phyloP scores from a whole-genome alignment of 2,329 filamentous ascomycete genomes.

The Colletotrichum orbiculare region DNA sequence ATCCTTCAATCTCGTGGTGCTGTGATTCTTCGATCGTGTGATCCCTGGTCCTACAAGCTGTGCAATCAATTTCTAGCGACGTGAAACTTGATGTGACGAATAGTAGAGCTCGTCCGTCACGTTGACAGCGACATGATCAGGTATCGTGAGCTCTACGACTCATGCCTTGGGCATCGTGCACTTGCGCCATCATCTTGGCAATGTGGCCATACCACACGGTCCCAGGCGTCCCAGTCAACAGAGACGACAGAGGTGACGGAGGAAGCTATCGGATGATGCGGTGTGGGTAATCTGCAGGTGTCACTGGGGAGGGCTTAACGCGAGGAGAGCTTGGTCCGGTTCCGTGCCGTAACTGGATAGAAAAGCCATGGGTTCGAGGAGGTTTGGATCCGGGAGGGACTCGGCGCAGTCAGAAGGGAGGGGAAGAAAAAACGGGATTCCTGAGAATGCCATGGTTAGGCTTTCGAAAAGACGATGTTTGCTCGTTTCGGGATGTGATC shows the following conservation, averaged over 20 bases:
- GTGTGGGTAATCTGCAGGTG: slow-evolving; percentile 19
- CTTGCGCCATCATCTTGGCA: too few relatives aligned
- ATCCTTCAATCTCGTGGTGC: too few relatives aligned
- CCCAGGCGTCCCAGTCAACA: too few relatives aligned
- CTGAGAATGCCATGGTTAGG: slow-evolving; percentile 27
- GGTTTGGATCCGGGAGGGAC: background rate
- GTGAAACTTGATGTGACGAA: too few relatives aligned
- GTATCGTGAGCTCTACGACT: too few relatives aligned
- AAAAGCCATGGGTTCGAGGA: background rate
- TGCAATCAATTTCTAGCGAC: too few relatives aligned
- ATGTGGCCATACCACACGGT: too few relatives aligned
- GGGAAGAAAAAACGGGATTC: slow-evolving; percentile 20
- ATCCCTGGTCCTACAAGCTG: background rate
- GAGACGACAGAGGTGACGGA: slow-evolving; percentile 1
- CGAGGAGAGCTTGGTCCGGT: background rate
- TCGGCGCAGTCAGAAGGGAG: background rate
- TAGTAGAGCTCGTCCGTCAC: too few relatives aligned
- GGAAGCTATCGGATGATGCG: slow-evolving; percentile 1
- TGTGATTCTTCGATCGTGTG: background rate
- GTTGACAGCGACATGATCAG: too few relatives aligned
- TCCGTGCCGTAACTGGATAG: background rate
- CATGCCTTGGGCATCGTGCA: too few relatives aligned
- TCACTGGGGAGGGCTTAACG: background rate
- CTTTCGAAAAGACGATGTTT: slow-evolving; percentile 26
- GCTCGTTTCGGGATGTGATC: slow-evolving; percentile 25